These are phyloP conservation scores for Ascochyta koolunga DNA, from an alignment of 2,329 filamentous ascomycete genomes.

Conservation along the genomic window DNA sequence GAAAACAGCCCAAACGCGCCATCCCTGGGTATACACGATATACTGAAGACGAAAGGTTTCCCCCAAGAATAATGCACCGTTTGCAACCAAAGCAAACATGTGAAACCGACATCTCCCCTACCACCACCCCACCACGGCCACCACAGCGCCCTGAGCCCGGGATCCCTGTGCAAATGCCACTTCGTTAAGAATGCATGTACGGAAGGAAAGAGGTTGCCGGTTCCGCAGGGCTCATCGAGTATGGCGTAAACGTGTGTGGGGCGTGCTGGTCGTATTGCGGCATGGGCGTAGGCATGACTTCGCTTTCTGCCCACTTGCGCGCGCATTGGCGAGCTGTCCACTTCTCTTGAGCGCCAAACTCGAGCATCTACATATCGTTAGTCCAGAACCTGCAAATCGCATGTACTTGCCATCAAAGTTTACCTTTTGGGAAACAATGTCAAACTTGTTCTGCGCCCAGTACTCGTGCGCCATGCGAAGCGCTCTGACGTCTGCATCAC, in stretches of 20 bases:
- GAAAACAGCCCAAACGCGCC: slow-evolving; percentile 1
- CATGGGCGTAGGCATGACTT: slow-evolving; percentile 42
- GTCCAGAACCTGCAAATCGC: not conserved
- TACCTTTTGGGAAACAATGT: slow-evolving; percentile 60
- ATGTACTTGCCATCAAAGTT: not conserved
- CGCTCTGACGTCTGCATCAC: slow-evolving; percentile 57
- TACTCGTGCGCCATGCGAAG: slow-evolving; percentile 59
- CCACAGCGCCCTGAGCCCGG: too few relatives aligned
- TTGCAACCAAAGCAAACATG: not conserved
- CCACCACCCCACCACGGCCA: not conserved
- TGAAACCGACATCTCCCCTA: too few relatives aligned
- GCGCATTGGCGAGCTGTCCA: slow-evolving; percentile 59
- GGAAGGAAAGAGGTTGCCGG: slow-evolving; percentile 36
- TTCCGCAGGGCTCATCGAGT: slow-evolving; percentile 47
- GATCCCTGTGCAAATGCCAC: not conserved
- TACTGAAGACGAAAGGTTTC: not conserved
- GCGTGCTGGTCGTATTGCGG: slow-evolving; percentile 43
- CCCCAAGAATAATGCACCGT: not conserved
- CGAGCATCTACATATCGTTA: slow-evolving; percentile 54
- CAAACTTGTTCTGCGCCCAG: slow-evolving; percentile 60
- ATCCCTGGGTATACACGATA: not conserved
- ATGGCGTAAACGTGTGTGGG: slow-evolving; percentile 41
- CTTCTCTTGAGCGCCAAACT: slow-evolving; percentile 57
- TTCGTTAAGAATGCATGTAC: slow-evolving; percentile 33
- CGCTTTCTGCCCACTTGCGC: slow-evolving; percentile 57